A percentile compares a stretch with the other conserved stretches of the same genome.
Conservation (phyloP, 305 asterid genomes). For the Fraxinus ornus region DNA sequence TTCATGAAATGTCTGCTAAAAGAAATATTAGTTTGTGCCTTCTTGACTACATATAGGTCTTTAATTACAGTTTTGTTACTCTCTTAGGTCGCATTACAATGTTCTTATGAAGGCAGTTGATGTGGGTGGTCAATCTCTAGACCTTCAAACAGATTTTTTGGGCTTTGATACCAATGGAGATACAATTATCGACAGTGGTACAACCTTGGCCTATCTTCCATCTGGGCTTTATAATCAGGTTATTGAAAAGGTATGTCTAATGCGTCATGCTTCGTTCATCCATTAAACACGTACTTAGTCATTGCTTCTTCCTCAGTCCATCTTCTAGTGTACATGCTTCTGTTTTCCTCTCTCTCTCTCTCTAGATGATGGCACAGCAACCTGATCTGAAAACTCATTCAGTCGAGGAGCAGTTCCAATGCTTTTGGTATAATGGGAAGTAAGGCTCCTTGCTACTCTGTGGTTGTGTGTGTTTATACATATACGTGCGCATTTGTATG, state of each 20-base stretch:
- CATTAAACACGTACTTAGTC: constrained; percentile 3
- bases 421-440: constrained; percentile 58
- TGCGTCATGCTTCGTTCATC: neutral
- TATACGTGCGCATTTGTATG: constrained; percentile 3
- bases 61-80: constrained; percentile 5
- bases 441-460: constrained; percentile 33
- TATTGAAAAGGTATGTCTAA: constrained; percentile 44
- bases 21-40: neutral
- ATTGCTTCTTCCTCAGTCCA: neutral
- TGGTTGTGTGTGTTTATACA: constrained; percentile 3
- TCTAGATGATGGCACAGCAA: constrained; percentile 54
- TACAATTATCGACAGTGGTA: constrained; percentile 74
- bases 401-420: constrained; percentile 63
- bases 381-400: constrained; percentile 53
- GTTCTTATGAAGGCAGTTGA: constrained; percentile 49
- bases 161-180: constrained; percentile 37
- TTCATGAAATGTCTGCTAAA: constrained; percentile 4
- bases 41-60: neutral
- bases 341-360: neutral
- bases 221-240: constrained; percentile 47
- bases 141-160: constrained; percentile 38
- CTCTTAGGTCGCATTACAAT: constrained; percentile 50
- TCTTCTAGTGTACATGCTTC: neutral
- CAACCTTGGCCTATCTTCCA: constrained; percentile 75
- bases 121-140: constrained; percentile 46